phyloP scores from a whole-genome alignment of 2,329 filamentous ascomycete genomes.

The Hymenoscyphus linearis region DNA sequence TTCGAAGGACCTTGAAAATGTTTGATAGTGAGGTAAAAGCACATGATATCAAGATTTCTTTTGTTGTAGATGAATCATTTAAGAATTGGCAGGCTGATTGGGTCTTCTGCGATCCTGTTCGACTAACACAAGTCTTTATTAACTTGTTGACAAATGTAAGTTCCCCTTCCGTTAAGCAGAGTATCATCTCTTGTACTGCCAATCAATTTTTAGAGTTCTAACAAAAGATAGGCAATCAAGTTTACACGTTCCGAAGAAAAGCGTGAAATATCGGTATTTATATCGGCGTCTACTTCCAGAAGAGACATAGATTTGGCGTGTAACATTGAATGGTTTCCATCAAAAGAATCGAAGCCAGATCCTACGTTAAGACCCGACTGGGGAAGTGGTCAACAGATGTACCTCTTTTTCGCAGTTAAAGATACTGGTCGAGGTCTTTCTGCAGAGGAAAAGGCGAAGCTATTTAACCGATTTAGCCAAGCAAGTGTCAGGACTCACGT shows the following conservation, averaged over 20 bases:
- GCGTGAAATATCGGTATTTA: slow-evolving; percentile 40
- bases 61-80: slow-evolving; percentile 64
- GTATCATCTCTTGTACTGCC: not conserved
- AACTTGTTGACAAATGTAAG: slow-evolving; percentile 66
- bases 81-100: slow-evolving; percentile 59
- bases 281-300: slow-evolving; percentile 26
- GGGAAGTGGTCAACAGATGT: slow-evolving; percentile 66
- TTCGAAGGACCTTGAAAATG: slow-evolving; percentile 68
- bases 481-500: slow-evolving; percentile 73
- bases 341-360: slow-evolving; percentile 5
- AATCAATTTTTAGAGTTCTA: not conserved
- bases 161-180: not conserved
- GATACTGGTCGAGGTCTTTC: slow-evolving; percentile 73
- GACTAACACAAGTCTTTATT: slow-evolving; percentile 74
- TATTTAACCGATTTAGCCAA: slow-evolving; percentile 78
- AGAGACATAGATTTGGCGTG: not conserved
- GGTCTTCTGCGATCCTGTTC: slow-evolving; percentile 70
- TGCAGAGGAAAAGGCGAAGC: slow-evolving; percentile 63
- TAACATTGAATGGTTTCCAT: slow-evolving; percentile 4
- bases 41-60: slow-evolving; percentile 66
- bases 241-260: slow-evolving; percentile 67
- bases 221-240: slow-evolving; percentile 54
- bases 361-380: slow-evolving; percentile 39
- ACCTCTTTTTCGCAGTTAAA: slow-evolving; percentile 66
- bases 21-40: slow-evolving; percentile 70